Evolutionary conservation across 306 rosid species (phyloP).

Genomic region (Vigna nakashimae): DNA sequence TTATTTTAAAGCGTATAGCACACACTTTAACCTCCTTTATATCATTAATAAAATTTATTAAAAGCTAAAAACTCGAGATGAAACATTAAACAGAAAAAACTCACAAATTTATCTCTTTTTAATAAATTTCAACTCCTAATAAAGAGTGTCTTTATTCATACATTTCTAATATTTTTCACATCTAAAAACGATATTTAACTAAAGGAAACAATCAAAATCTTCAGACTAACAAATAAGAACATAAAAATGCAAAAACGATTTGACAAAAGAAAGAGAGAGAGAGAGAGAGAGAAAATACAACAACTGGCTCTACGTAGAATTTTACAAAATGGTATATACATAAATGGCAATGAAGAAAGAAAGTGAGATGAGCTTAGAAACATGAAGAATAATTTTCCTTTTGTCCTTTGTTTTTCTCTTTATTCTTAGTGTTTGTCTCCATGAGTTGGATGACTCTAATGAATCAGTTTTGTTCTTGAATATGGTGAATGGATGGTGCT

Average conservation of each 20-base stretch:
- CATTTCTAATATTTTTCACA: too few species aligned
- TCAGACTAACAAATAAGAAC: background rate
- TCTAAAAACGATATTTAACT: background rate
- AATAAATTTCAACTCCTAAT: too few species aligned
- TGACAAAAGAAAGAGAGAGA: background rate
- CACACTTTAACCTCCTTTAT: too few species aligned
- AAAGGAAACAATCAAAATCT: background rate
- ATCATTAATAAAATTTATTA: too few species aligned
- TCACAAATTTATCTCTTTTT: too few species aligned
- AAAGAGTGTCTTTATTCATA: too few species aligned
- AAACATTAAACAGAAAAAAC: too few species aligned
- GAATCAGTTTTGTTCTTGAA: background rate
- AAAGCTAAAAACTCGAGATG: too few species aligned
- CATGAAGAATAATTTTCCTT: background rate
- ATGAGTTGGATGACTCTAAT: background rate
- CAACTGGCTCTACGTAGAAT: background rate
- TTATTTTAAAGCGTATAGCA: too few species aligned
- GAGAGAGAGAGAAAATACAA: background rate
- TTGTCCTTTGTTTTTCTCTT: background rate
- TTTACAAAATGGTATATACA: conserved; percentile 13
- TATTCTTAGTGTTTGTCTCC: background rate
- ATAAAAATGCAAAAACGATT: background rate
- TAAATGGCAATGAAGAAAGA: background rate
- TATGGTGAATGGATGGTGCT: conserved; percentile 34
- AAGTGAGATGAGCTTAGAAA: background rate